phyloP scores from a whole-genome alignment of 129 eudicot species.

The Scalesia atractyloides region DNA sequence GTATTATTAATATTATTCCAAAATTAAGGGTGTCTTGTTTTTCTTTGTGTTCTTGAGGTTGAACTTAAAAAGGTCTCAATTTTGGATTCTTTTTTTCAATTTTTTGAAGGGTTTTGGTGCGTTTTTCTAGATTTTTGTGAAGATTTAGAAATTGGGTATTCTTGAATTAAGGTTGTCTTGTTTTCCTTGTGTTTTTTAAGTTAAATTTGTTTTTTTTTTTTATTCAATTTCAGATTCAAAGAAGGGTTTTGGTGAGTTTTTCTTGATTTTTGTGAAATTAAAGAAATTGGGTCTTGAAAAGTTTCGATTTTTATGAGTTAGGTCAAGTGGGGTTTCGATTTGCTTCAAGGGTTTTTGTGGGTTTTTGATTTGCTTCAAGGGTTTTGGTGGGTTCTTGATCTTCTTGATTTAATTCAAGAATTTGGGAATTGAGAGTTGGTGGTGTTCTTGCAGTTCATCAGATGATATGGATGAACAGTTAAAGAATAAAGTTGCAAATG shows the following conservation, averaged over 20 bases:
- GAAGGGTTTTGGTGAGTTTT: constrained; percentile 31
- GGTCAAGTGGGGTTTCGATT: constrained; percentile 20
- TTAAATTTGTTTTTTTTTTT: neutral
- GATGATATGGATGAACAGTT: constrained; percentile 54
- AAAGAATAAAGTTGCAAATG: constrained; percentile 25
- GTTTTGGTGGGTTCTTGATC: constrained; percentile 30
- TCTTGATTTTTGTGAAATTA: constrained; percentile 23
- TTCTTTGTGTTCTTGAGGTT: no score
- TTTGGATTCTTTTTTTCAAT: no score
- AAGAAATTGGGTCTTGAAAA: constrained; percentile 16
- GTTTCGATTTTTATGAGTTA: constrained; percentile 18
- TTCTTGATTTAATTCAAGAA: neutral
- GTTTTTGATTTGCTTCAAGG: constrained; percentile 28
- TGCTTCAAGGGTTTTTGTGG: constrained; percentile 32
- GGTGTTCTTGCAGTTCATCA: constrained; percentile 16
- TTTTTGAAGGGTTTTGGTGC: no score
- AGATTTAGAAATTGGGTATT: neutral
- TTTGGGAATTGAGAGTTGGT: neutral
- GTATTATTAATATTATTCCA: no score
- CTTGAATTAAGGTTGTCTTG: constrained; percentile 7
- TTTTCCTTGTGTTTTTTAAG: constrained; percentile 15
- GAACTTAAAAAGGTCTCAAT: no score
- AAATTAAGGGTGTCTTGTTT: no score
- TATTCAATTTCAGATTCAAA: constrained; percentile 26
- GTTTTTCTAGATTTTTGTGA: no score